Conservation (phyloP, 495 filamentous ascomycete species). For the Cladorrhinum samala region DNA sequence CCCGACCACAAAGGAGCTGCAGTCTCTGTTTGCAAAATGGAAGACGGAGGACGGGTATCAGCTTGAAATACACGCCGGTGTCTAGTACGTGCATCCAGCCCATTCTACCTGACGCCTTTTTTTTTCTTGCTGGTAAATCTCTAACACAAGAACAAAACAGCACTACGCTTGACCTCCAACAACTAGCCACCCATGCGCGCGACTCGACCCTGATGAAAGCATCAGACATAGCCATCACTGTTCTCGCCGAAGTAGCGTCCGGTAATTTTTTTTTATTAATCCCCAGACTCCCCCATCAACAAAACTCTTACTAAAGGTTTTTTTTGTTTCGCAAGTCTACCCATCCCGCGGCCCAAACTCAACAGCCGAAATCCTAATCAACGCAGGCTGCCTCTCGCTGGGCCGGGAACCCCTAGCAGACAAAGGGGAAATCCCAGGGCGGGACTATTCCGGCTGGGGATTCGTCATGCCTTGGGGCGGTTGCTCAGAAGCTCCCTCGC, state of each 20-base stretch:
- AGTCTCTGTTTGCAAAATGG: constrained; percentile 4
- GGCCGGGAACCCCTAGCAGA: constrained; percentile 54
- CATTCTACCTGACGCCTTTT: neutral
- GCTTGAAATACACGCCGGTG: constrained; percentile 33
- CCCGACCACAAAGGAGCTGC: constrained; percentile 4
- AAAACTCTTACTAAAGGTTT: constrained; percentile 30
- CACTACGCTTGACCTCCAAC: constrained; percentile 74
- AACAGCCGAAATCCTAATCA: constrained; percentile 62
- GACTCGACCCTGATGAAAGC: constrained; percentile 33
- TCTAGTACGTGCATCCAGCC: too few relatives aligned
- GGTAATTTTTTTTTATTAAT: constrained; percentile 2
- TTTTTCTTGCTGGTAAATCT: constrained; percentile 48
- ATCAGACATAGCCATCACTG: constrained; percentile 57
- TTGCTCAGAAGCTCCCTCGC: constrained; percentile 17
- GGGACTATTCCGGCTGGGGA: constrained; percentile 65
- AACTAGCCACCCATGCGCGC: constrained; percentile 64
- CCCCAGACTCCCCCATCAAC: neutral
- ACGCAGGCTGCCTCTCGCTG: constrained; percentile 63
- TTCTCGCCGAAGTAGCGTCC: constrained; percentile 61
- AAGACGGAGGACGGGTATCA: constrained; percentile 12
- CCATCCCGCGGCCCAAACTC: constrained; percentile 43
- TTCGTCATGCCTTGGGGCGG: constrained; percentile 57
- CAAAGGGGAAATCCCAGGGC: constrained; percentile 25
- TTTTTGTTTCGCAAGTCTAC: constrained; percentile 49
- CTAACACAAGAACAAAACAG: constrained; percentile 2